Percentiles rank a stretch among this genome's conserved stretches.
Evolutionary conservation across 1,139 yeast species (phyloP).

Genomic region (Diutina catenulata): DNA sequence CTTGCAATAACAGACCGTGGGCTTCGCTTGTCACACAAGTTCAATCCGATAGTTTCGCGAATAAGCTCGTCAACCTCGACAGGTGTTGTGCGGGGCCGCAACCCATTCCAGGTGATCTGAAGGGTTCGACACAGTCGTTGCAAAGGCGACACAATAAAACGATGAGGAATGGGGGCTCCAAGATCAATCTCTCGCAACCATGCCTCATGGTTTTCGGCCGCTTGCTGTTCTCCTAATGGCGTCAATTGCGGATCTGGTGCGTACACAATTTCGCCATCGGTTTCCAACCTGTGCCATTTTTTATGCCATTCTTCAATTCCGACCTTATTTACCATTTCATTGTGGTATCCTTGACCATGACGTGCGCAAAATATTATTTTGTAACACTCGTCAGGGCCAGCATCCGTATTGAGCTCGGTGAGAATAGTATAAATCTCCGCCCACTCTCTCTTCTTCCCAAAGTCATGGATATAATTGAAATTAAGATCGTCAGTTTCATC

Average conservation of each 20-base stretch:
- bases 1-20: slow-evolving; percentile 19
- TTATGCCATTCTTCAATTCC: slow-evolving; percentile 19
- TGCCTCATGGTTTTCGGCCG: slow-evolving; percentile 8
- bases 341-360: slow-evolving; percentile 32
- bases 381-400: slow-evolving; percentile 8
- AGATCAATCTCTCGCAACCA: slow-evolving; percentile 13
- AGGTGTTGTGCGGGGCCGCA: neutral
- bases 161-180: slow-evolving; percentile 27
- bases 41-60: slow-evolving; percentile 11
- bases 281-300: slow-evolving; percentile 19
- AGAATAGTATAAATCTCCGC: slow-evolving; percentile 7
- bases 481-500: slow-evolving; percentile 9
- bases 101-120: slow-evolving; percentile 14
- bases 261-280: slow-evolving; percentile 23
- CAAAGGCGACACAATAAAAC: slow-evolving; percentile 16
- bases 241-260: slow-evolving; percentile 11
- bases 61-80: slow-evolving; percentile 8
- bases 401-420: slow-evolving; percentile 7
- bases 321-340: slow-evolving; percentile 16
- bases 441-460: slow-evolving; percentile 11
- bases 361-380: slow-evolving; percentile 16
- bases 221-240: neutral
- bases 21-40: slow-evolving; percentile 18
- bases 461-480: slow-evolving; percentile 9
- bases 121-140: slow-evolving; percentile 15